Evolutionary conservation across 2,329 filamentous ascomycete species (phyloP).

Genomic region (Colletotrichum sp.): DNA sequence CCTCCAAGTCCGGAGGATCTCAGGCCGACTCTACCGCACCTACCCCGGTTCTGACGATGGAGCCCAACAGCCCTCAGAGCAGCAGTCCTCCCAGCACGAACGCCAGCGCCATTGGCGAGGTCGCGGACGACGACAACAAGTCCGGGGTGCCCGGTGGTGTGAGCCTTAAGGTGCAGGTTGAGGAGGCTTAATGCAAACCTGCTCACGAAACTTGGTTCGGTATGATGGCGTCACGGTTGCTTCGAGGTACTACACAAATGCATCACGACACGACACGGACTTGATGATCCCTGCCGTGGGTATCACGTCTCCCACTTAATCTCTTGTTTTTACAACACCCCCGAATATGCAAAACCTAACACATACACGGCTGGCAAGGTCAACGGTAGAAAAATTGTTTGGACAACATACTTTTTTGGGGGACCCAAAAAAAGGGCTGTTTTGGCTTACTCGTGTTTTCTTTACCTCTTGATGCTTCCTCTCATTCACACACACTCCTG

Average conservation of each 20-base stretch:
- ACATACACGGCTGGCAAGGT: constrained; percentile 12
- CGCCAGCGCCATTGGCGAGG: constrained; percentile 55
- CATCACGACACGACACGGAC: constrained; percentile 12
- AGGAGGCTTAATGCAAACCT: constrained; percentile 30
- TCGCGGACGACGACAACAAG: constrained; percentile 31
- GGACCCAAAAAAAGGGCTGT: not conserved
- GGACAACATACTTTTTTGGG: not conserved
- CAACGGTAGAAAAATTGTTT: constrained; percentile 15
- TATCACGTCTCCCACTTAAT: constrained; percentile 4
- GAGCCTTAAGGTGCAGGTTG: constrained; percentile 30
- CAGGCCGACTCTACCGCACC: constrained; percentile 57
- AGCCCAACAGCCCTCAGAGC: constrained; percentile 73
- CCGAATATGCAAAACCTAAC: not conserved
- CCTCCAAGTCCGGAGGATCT: constrained; percentile 14
- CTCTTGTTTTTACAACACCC: constrained; percentile 12
- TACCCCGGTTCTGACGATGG: constrained; percentile 71
- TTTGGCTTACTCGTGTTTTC: not conserved
- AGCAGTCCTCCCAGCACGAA: constrained; percentile 69
- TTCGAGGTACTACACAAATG: constrained; percentile 8
- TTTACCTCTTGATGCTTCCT: not conserved
- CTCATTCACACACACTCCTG: not conserved
- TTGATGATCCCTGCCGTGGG: not conserved
- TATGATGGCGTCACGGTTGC: constrained; percentile 6
- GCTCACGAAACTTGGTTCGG: not conserved
- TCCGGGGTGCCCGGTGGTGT: constrained; percentile 21